Conservation (phyloP, 768 basidiomycete genomes). For the Hebeloma cylindrosporum region DNA sequence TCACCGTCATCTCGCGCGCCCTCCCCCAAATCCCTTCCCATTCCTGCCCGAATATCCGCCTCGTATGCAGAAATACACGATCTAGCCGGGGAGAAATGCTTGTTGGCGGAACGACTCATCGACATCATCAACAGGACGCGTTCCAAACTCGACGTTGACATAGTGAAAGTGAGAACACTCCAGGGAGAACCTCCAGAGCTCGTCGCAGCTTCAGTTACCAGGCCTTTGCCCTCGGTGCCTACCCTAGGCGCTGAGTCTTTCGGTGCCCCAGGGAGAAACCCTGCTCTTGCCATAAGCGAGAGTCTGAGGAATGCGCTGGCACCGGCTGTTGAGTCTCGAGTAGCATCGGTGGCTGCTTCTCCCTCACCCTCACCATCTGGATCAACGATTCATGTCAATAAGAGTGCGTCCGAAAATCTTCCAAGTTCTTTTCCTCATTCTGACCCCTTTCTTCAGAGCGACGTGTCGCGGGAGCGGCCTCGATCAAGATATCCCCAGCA, state of each 20-base stretch:
- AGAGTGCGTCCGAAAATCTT: constrained; percentile 35
- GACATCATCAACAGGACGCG: constrained; percentile 49
- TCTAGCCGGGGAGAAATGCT: constrained; percentile 46
- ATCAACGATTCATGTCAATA: constrained; percentile 33
- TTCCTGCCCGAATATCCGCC: constrained; percentile 45
- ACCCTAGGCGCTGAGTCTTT: constrained; percentile 20
- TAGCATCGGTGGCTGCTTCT: constrained; percentile 21
- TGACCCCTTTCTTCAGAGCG: no score
- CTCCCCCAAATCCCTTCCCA: constrained; percentile 35
- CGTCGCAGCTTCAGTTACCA: constrained; percentile 16
- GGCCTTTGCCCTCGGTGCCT: constrained; percentile 17
- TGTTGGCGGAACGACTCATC: constrained; percentile 46
- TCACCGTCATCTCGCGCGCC: constrained; percentile 33
- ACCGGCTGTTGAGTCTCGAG: constrained; percentile 27
- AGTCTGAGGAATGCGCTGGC: constrained; percentile 42
- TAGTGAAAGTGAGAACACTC: constrained; percentile 44
- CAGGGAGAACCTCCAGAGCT: constrained; percentile 45
- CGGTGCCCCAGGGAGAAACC: constrained; percentile 29
- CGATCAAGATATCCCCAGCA: constrained; percentile 41
- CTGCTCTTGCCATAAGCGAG: constrained; percentile 43
- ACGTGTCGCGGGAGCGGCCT: constrained; percentile 36
- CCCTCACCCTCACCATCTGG: constrained; percentile 23
- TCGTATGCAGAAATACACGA: constrained; percentile 47
- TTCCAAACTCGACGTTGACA: constrained; percentile 49
- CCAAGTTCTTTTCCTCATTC: neutral